Conservation (phyloP, 257 asterid species). For the Jasminum sambac region DNA sequence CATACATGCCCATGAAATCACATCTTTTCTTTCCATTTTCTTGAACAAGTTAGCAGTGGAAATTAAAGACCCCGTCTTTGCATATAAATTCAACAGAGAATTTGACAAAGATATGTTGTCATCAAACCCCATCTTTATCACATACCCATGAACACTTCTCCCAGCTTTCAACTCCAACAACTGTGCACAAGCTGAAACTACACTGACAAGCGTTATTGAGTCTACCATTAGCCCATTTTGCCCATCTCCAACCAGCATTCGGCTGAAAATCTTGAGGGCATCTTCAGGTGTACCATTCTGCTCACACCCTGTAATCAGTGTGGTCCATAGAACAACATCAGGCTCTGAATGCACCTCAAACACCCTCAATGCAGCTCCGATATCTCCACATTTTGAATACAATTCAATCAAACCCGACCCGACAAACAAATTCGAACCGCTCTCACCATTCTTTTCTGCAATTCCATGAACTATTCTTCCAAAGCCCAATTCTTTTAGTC, state of each 20-base stretch:
- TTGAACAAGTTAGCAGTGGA: constrained; percentile 49
- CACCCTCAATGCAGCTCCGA: constrained; percentile 53
- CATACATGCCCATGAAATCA: constrained; percentile 80
- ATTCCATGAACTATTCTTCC: constrained; percentile 65
- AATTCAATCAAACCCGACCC: constrained; percentile 65
- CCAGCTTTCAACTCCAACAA: constrained; percentile 48
- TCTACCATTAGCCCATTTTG: constrained; percentile 38
- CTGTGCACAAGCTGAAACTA: constrained; percentile 68
- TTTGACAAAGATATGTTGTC: constrained; percentile 43
- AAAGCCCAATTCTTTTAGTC: constrained; percentile 35
- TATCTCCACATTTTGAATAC: constrained; percentile 66
- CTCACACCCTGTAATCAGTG: constrained; percentile 59
- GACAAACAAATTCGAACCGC: constrained; percentile 50
- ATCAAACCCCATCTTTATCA: constrained; percentile 42
- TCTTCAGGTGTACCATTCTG: constrained; percentile 43
- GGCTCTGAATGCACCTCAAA: constrained; percentile 63
- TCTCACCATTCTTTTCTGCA: constrained; percentile 39
- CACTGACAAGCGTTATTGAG: constrained; percentile 48
- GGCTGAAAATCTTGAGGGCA: constrained; percentile 48
- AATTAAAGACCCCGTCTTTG: constrained; percentile 45
- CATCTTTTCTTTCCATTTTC: constrained; percentile 60
- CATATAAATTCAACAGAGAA: constrained; percentile 58
- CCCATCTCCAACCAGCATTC: constrained; percentile 34
- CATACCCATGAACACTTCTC: constrained; percentile 59
- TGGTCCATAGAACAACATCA: constrained; percentile 71